Evolutionary conservation across 1,284 basidiomycete genomes (phyloP), one percentile per base, ranked within the genome.

Genomic region (Apiotrichum gamsii): DNA sequence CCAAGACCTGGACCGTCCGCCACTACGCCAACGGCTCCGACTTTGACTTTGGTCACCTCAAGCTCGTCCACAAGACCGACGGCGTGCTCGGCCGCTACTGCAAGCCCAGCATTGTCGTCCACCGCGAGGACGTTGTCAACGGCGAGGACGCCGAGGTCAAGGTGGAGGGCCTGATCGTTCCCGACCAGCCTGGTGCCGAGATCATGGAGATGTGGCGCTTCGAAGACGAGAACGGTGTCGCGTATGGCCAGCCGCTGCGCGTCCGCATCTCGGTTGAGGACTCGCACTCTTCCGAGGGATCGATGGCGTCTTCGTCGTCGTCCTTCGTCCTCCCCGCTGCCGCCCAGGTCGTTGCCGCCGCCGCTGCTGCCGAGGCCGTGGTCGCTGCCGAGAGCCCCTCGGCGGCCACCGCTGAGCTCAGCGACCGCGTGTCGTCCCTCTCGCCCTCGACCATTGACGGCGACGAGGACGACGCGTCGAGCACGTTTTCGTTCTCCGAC

Each of bases 1-100:
- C 65, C 57, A 70, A 70, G 52, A 60, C 62, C 9, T 70, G 68
- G 68, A 56, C 52, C 16, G 39, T 65, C 23, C 64, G 60, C 53
- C 64, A 70, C 47, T 69, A 65, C 45, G 67, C 64, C 25, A 41
- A 49, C 14, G 68, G 68, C 5, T 29, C 48, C 20, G 65, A 70
- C 47, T 69, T 52, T 46, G 46, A 56, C 29, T 67, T 69, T 36
- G 57, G 57, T 13, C 20, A 36, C n/a, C 44, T 70, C 21, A 49
- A 47, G 8, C 58, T 70, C 16, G 64, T 65, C 0, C 59, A 57
- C 44, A 54, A 61, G 52, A 20, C 44, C 4, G 47, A 44, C 9
- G 54, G 54, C 11, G 19, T 39, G 13, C 46, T 61, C 1, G 64
- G 61, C n/a, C 24, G 38, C 1, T 52, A 47, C 2, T 61, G 55